Conservation (phyloP, 148 eudicot genomes). For the Selenicereus undatus region DNA sequence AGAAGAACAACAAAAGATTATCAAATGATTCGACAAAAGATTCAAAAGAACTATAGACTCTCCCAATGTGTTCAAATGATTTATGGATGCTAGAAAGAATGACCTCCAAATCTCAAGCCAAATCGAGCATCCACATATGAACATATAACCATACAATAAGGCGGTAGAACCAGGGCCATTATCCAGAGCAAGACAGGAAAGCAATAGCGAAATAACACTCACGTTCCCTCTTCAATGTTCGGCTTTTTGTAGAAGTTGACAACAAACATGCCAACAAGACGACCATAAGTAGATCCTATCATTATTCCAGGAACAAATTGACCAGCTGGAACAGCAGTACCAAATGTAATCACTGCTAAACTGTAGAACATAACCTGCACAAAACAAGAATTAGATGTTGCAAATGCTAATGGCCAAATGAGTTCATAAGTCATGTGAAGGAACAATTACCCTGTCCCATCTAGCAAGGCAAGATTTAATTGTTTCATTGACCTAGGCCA, state of each 20-base stretch:
- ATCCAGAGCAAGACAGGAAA: constrained; percentile 13
- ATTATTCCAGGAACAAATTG: constrained; percentile 98
- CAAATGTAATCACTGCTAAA: constrained; percentile 92
- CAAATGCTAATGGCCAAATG: neutral
- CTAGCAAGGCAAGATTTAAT: neutral
- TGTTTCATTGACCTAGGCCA: neutral
- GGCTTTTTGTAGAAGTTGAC: constrained; percentile 84
- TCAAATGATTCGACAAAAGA: neutral
- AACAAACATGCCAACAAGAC: constrained; percentile 98
- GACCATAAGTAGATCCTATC: constrained; percentile 99
- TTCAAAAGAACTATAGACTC: neutral
- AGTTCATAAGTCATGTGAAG: neutral
- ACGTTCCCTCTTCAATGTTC: constrained; percentile 99
- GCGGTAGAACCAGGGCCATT: neutral
- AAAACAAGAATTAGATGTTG: constrained; percentile 12
- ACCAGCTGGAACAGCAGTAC: constrained; percentile 98
- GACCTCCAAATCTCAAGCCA: neutral
- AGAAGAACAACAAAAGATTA: neutral
- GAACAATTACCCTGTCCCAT: constrained; percentile 1
- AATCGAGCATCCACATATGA: neutral
- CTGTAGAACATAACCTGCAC: constrained; percentile 85
- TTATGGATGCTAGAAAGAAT: neutral
- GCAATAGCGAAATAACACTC: constrained; percentile 29
- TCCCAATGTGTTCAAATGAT: neutral
- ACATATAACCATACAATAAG: neutral